Evolutionary conservation across 768 basidiomycete species (phyloP).

Genomic region (Calocybe cyanea): DNA sequence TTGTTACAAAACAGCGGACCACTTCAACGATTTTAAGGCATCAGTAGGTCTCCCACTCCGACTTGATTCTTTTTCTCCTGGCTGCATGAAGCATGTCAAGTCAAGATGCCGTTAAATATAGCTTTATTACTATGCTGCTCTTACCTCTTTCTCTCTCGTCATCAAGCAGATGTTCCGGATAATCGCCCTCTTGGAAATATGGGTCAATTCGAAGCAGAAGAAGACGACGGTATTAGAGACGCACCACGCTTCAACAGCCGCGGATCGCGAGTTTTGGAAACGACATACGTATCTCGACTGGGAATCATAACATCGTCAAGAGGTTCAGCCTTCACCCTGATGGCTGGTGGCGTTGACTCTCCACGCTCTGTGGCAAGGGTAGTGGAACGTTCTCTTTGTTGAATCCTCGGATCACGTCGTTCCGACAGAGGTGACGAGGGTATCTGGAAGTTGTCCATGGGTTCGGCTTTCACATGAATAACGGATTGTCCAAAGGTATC

Average conservation of each 20-base stretch:
- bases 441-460: conserved; percentile 2
- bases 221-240: not conserved
- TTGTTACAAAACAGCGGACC: no score
- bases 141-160: not conserved
- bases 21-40: not conserved
- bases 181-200: not conserved
- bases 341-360: not conserved
- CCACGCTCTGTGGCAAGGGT: not conserved
- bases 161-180: not conserved
- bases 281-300: no score
- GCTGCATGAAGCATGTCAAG: not conserved
- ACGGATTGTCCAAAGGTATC: not conserved
- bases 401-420: conserved; percentile 5
- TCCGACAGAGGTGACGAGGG: not conserved
- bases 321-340: conserved; percentile 4
- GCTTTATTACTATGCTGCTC: no score
- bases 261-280: conserved; percentile 4
- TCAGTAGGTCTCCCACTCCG: not conserved
- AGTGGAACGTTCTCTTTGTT: conserved; percentile 1
- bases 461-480: conserved; percentile 10
- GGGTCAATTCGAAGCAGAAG: not conserved
- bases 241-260: not conserved
- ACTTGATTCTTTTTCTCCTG: conserved; percentile 3
- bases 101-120: not conserved
- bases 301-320: not conserved